A percentile compares a stretch with the other conserved stretches of the same genome.
phyloP scores from a whole-genome alignment of 2,329 filamentous ascomycete species.

The Lachnellula cervina region DNA sequence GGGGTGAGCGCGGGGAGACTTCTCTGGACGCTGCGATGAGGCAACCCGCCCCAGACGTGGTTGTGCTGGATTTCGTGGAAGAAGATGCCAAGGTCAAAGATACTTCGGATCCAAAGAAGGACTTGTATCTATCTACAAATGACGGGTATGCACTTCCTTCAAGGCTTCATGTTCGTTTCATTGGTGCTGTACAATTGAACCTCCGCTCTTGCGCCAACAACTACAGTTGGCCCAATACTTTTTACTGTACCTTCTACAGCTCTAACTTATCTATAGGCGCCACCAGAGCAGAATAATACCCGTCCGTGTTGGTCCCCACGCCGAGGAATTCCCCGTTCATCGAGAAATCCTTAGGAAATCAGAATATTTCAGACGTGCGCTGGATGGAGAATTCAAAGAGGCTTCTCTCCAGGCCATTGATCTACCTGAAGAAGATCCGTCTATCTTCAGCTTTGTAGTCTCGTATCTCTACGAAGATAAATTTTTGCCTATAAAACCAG shows the following conservation, averaged over 20 bases:
- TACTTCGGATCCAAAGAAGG: constrained; percentile 38
- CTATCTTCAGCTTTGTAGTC: constrained; percentile 47
- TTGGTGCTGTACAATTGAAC: not conserved
- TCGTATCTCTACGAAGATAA: constrained; percentile 46
- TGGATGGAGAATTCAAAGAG: constrained; percentile 45
- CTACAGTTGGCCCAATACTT: not conserved
- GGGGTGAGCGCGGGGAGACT: constrained; percentile 12
- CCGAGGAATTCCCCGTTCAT: constrained; percentile 46
- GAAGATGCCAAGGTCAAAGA: constrained; percentile 32
- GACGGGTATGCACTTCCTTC: constrained; percentile 38
- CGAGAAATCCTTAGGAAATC: constrained; percentile 41
- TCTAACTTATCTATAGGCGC: constrained; percentile 30
- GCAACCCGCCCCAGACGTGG: constrained; percentile 32
- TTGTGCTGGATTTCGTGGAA: constrained; percentile 35
- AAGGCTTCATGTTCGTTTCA: not conserved
- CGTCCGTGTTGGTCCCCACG: constrained; percentile 41
- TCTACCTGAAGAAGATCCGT: constrained; percentile 47
- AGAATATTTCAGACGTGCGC: constrained; percentile 45
- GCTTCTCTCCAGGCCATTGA: constrained; percentile 42
- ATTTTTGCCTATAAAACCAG: constrained; percentile 42
- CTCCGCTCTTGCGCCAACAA: constrained; percentile 10
- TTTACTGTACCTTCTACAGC: not conserved
- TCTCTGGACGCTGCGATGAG: constrained; percentile 39
- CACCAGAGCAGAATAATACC: constrained; percentile 44
- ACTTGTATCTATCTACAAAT: constrained; percentile 46